Evolutionary conservation across 768 basidiomycete genomes (phyloP).

Genomic region (Mycena chlorophos): DNA sequence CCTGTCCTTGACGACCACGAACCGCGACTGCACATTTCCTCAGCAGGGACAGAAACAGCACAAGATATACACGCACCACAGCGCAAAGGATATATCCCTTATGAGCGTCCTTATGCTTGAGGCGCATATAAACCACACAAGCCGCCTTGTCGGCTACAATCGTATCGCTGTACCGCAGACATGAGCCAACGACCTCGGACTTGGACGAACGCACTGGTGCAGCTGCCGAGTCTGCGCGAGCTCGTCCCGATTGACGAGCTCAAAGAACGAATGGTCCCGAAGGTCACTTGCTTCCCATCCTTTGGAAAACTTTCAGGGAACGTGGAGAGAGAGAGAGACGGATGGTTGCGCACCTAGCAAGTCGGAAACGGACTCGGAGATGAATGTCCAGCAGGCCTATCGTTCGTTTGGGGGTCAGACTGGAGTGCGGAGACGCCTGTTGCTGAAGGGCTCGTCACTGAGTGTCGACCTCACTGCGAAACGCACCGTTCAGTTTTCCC

Average conservation of each 20-base stretch:
- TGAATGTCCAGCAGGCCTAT: constrained; percentile 67
- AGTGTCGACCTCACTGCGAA: neutral
- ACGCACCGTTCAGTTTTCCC: constrained; percentile 50
- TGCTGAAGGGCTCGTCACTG: neutral
- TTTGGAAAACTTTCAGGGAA: constrained; percentile 27
- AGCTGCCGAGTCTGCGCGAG: constrained; percentile 62
- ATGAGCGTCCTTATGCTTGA: constrained; percentile 77
- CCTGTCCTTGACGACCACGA: constrained; percentile 11
- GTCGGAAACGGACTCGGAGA: constrained; percentile 66
- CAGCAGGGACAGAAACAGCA: constrained; percentile 1
- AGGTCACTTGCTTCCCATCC: constrained; percentile 76
- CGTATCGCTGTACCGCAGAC: constrained; percentile 57
- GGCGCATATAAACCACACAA: constrained; percentile 72
- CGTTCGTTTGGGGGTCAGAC: constrained; percentile 5
- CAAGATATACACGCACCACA: constrained; percentile 50
- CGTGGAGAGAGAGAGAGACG: neutral
- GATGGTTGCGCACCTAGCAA: constrained; percentile 50
- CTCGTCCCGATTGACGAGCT: constrained; percentile 83
- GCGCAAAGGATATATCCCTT: constrained; percentile 75
- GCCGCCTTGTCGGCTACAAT: constrained; percentile 80
- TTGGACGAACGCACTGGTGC: constrained; percentile 56
- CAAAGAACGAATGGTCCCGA: constrained; percentile 64
- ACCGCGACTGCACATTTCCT: constrained; percentile 30
- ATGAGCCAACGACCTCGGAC: constrained; percentile 1
- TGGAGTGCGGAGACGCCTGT: neutral